Evolutionary conservation across 2,329 filamentous ascomycete species (phyloP), one percentile per base, ranked within the genome.

Genomic region (Phaeophleospora eucalypticola): DNA sequence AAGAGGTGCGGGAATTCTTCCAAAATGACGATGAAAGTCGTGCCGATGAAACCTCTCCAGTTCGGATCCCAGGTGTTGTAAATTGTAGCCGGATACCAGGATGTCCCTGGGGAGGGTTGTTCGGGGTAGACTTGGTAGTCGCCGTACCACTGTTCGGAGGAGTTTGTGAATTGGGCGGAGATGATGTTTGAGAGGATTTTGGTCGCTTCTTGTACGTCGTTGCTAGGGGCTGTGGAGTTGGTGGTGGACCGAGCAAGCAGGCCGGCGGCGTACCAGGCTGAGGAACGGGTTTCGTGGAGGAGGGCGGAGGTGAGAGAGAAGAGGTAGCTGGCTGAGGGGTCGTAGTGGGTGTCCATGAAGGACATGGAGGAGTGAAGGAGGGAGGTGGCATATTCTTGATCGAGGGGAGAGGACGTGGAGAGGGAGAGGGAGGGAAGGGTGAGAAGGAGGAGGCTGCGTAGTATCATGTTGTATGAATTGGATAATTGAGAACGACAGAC

Each of bases 1-100:
- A 78, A 59, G 1, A 82, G 66, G 46, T 75, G 60, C 0, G 69
- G 61, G 43, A 79, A 83, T 52, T 83, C 80, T 58, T 83, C 80
- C 17, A 81, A 67, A 19, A 75, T 75, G 34, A 83, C 66, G 19
- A 83, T 74, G 12, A 83, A 71, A 0, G 78, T 74, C 0, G 78
- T 81, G 10, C 79, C 78, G 27, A 83, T 71, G 46, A 84, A 83
- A 0, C 80, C 80, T 41, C 81, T 70, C 80, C 80, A 83, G 51
- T 84, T 83, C 8, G 46, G 79, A 53, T 83, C 81, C 76, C 78
- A 83, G 0, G 74, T 73, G 45, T 74, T 71, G 58, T 82, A 81
- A 27, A 79, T 78, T 3, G 62, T 58, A 0, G 71, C 61, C 1
- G 71, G 69, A 51, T 83, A 83, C 14, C 67, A 62, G 2, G 65